A percentile compares a stretch with the other conserved stretches of the same genome.
These are phyloP conservation scores for Camellia granthamiana DNA, from an alignment of 148 eudicot species.

Conservation along the genomic window DNA sequence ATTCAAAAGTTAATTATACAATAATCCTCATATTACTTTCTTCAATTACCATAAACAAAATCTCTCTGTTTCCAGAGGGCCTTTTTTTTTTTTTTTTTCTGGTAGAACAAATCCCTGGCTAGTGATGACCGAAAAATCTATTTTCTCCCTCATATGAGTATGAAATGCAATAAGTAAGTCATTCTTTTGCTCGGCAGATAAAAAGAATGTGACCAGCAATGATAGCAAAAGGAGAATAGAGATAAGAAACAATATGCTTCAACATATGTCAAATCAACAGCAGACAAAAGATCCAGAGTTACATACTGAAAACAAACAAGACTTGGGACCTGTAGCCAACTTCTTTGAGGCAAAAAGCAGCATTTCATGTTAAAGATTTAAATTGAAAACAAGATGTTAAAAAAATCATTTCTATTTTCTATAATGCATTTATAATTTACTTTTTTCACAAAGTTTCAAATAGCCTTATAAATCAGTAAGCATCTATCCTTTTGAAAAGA, in stretches of 20 bases:
- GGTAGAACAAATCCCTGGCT: background rate
- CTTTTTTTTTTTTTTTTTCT: background rate
- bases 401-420: background rate
- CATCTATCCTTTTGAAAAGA: background rate
- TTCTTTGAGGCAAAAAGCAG: background rate
- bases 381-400: background rate
- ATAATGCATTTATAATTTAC: background rate
- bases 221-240: background rate
- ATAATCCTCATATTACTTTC: background rate
- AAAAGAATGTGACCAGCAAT: background rate
- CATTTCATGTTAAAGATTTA: background rate
- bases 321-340: background rate
- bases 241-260: background rate
- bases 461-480: background rate
- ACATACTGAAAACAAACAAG: background rate
- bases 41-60: background rate
- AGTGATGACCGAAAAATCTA: background rate
- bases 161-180: background rate
- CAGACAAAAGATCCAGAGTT: background rate
- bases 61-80: background rate
- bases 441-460: background rate
- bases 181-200: background rate
- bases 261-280: constrained; percentile 1
- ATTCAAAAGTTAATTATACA: background rate
- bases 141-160: background rate